A percentile compares a stretch with the other conserved stretches of the same genome.
Evolutionary conservation across 1,284 basidiomycete genomes (phyloP).

Genomic region (Ceratobasidium sp.): DNA sequence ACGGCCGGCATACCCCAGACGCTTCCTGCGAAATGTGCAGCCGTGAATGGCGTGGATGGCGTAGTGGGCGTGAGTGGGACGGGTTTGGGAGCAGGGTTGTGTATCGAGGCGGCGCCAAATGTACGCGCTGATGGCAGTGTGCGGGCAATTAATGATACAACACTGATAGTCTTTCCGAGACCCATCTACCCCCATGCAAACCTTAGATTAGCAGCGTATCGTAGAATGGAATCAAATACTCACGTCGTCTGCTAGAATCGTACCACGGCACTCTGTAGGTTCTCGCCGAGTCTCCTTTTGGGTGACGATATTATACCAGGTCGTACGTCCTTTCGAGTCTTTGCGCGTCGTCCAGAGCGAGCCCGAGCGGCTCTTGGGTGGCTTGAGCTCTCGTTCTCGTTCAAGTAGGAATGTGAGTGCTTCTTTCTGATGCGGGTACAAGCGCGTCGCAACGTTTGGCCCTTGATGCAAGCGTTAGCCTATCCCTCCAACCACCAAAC

Average conservation of each 20-base stretch:
- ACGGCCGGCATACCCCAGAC: conserved; percentile 86
- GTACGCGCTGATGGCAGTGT: conserved; percentile 79
- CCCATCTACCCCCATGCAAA: conserved; percentile 81
- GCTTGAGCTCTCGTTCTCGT: conserved; percentile 81
- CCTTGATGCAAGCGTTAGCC: conserved; percentile 63
- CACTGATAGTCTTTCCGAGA: conserved; percentile 96
- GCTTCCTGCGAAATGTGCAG: conserved; percentile 78
- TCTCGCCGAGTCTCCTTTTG: conserved; percentile 77
- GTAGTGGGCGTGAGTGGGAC: conserved; percentile 60
- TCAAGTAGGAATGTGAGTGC: conserved; percentile 97
- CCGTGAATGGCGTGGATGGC: conserved; percentile 60
- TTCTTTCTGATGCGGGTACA: conserved; percentile 99
- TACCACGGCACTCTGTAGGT: conserved; percentile 86
- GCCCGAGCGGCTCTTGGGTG: conserved; percentile 70
- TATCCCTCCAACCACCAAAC: neutral
- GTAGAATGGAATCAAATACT: conserved; percentile 57
- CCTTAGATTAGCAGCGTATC: conserved; percentile 38
- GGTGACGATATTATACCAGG: conserved; percentile 90
- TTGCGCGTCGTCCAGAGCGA: conserved; percentile 81
- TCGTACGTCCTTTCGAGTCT: conserved; percentile 68
- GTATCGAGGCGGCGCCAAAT: conserved; percentile 70
- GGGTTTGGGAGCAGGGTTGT: conserved; percentile 61
- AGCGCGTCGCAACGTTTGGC: conserved; percentile 85
- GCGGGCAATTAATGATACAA: conserved; percentile 89
- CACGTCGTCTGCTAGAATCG: conserved; percentile 95